Conservation (phyloP, 2,329 filamentous ascomycete species). For the Trichoderma sp. region DNA sequence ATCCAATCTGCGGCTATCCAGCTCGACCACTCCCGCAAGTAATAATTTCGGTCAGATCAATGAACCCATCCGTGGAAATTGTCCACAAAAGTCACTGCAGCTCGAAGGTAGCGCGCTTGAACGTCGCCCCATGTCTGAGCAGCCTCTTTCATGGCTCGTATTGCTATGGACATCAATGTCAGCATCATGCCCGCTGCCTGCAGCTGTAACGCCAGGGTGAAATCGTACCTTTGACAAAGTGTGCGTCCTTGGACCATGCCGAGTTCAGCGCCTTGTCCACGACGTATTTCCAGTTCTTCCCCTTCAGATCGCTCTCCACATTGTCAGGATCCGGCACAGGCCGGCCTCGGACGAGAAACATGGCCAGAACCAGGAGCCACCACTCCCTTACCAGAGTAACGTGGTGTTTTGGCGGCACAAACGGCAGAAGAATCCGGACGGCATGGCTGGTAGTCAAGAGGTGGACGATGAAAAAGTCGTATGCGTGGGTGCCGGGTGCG, state of each 20-base stretch:
- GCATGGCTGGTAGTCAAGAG: slow-evolving; percentile 85
- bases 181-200: background rate
- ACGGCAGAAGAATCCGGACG: slow-evolving; percentile 78
- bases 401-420: slow-evolving; percentile 74
- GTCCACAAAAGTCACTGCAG: slow-evolving; percentile 72
- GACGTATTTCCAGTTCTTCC: slow-evolving; percentile 76
- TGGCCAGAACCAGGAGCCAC: slow-evolving; percentile 80
- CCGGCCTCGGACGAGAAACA: slow-evolving; percentile 75
- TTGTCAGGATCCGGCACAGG: slow-evolving; percentile 70
- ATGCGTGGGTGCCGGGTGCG: slow-evolving; percentile 60
- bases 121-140: slow-evolving; percentile 74
- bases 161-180: slow-evolving; percentile 48
- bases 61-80: slow-evolving; percentile 69
- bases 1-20: background rate
- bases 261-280: slow-evolving; percentile 70
- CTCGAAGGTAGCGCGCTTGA: slow-evolving; percentile 65
- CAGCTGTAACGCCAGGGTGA: background rate
- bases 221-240: slow-evolving; percentile 77
- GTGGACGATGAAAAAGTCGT: slow-evolving; percentile 84
- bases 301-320: slow-evolving; percentile 61
- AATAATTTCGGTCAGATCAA: background rate
- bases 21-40: background rate
- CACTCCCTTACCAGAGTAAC: slow-evolving; percentile 77
- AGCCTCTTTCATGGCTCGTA: slow-evolving; percentile 74
- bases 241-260: slow-evolving; percentile 69